phyloP scores from a whole-genome alignment of 768 basidiomycete genomes.

The Podaxis carcinomalis region DNA sequence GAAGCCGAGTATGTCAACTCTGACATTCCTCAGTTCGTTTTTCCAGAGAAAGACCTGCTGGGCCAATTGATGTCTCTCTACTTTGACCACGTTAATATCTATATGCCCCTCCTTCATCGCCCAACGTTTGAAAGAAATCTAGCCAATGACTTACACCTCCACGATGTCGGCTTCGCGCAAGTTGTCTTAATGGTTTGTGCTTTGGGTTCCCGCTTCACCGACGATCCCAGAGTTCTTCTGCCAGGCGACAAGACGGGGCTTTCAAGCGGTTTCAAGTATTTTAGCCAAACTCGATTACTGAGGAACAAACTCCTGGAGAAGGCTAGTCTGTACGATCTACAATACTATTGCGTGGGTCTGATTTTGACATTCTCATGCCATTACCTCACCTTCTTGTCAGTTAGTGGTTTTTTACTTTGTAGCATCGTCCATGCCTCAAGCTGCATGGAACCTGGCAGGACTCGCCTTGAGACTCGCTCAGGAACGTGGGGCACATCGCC shows the following conservation, averaged over 20 bases:
- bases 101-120: constrained; percentile 62
- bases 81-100: constrained; percentile 48
- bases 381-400: constrained; percentile 15
- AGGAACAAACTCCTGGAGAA: constrained; percentile 52
- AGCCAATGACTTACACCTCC: constrained; percentile 40
- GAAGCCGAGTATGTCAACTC: constrained; percentile 23
- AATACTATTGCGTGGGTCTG: constrained; percentile 57
- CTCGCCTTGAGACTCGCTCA: constrained; percentile 57
- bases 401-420: constrained; percentile 29
- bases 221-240: constrained; percentile 38
- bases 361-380: background rate
- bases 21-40: constrained; percentile 29
- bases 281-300: constrained; percentile 57
- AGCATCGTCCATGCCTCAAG: constrained; percentile 45
- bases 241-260: constrained; percentile 33
- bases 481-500: constrained; percentile 61
- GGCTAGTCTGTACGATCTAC: constrained; percentile 65
- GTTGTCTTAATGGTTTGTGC: constrained; percentile 66
- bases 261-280: constrained; percentile 58
- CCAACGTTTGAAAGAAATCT: constrained; percentile 56
- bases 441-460: constrained; percentile 52
- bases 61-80: constrained; percentile 49
- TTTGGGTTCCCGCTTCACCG: constrained; percentile 52
- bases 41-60: constrained; percentile 48
- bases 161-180: constrained; percentile 46